Percentiles rank a stretch among this genome's conserved stretches.
Evolutionary conservation across 2,329 filamentous ascomycete genomes (phyloP).

Genomic region (Pseudocercospora crystallina): DNA sequence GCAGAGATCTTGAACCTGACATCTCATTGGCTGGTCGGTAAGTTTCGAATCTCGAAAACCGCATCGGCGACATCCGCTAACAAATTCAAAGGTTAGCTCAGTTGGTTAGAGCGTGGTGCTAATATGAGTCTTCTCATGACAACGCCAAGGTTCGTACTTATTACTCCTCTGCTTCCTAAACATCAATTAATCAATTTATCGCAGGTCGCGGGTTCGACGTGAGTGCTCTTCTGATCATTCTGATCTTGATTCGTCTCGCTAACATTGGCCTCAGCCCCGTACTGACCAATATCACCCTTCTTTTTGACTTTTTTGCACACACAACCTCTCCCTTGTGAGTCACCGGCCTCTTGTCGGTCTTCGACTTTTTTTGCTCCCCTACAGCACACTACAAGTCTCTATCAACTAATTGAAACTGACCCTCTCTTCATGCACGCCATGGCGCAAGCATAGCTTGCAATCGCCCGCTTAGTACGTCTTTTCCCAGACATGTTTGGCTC

Average conservation of each 20-base stretch:
- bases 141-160: slow-evolving; percentile 1
- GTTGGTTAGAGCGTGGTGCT: slow-evolving; percentile 11
- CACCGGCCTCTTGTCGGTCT: neutral
- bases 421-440: too few relatives aligned
- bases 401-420: too few relatives aligned
- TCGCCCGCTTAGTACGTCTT: slow-evolving; percentile 1
- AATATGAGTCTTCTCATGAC: neutral
- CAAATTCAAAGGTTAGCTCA: neutral
- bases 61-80: neutral
- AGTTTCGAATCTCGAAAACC: neutral
- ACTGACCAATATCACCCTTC: neutral
- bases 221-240: neutral
- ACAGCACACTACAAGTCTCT: too few relatives aligned
- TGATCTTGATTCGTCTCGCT: neutral
- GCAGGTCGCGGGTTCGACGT: slow-evolving; percentile 5
- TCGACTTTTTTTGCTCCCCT: neutral
- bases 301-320: too few relatives aligned
- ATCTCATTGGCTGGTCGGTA: neutral
- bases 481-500: too few relatives aligned
- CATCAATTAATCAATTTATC: too few relatives aligned
- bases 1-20: neutral
- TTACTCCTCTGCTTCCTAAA: too few relatives aligned
- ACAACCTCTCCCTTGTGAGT: neutral
- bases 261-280: neutral
- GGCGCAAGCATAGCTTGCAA: neutral